Evolutionary conservation across 768 basidiomycete species (phyloP).

Genomic region (Grammothele lineata): DNA sequence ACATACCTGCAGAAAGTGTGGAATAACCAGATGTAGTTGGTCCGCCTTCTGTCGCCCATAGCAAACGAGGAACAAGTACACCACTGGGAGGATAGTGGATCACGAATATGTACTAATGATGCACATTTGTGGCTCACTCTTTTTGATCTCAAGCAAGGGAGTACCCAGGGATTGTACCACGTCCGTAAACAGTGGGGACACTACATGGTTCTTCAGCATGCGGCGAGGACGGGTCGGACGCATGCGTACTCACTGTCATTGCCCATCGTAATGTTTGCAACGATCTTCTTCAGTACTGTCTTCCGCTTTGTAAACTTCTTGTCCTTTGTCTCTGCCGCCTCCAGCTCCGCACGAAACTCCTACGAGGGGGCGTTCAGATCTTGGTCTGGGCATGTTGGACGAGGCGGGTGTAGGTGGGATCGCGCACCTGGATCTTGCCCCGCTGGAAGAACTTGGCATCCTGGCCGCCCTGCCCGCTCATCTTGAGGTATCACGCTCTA

Average conservation of each 20-base stretch:
- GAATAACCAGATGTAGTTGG: conserved; percentile 87
- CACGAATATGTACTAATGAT: no score
- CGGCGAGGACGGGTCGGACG: conserved; percentile 15
- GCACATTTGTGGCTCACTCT: conserved; percentile 59
- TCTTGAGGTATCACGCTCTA: conserved; percentile 24
- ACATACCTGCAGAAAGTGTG: conserved; percentile 81
- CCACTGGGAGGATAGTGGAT: conserved; percentile 54
- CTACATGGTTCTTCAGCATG: conserved; percentile 35
- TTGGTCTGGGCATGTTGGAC: no score
- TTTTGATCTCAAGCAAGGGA: conserved; percentile 96
- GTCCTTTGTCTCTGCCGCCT: conserved; percentile 91
- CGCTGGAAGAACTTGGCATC: conserved; percentile 91
- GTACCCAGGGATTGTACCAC: conserved; percentile 94
- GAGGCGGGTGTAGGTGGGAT: not conserved
- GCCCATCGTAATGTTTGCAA: conserved; percentile 99
- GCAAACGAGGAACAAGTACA: conserved; percentile 95
- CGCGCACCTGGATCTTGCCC: conserved; percentile 84
- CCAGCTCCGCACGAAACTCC: conserved; percentile 90
- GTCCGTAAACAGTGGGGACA: conserved; percentile 94
- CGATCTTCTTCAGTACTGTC: conserved; percentile 93
- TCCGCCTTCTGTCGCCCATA: conserved; percentile 94
- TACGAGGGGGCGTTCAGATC: conserved; percentile 24
- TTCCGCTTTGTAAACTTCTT: conserved; percentile 94
- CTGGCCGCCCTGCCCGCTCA: conserved; percentile 60
- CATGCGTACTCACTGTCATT: conserved; percentile 80